A percentile compares a stretch with the other conserved stretches of the same genome.
These are phyloP conservation scores for Amoeboaphelidium occidentale DNA, from an alignment of 371 early-diverging fungal genomes.

Conservation along the genomic window DNA sequence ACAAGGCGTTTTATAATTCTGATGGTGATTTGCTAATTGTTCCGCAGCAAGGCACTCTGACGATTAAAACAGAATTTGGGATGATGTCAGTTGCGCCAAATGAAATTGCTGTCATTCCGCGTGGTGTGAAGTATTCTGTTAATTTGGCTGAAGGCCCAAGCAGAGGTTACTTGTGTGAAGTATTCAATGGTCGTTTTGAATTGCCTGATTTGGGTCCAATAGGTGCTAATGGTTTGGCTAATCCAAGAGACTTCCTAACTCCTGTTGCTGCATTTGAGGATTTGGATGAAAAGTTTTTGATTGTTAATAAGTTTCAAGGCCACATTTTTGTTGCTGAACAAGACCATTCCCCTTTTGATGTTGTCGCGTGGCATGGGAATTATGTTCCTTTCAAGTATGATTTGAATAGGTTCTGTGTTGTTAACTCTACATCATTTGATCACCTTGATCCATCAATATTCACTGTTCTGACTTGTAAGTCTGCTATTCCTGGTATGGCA, in stretches of 20 bases:
- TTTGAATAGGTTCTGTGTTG: conserved; percentile 48
- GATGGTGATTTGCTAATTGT: conserved; percentile 86
- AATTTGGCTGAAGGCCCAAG: conserved; percentile 45
- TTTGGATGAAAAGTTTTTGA: conserved; percentile 25
- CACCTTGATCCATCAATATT: conserved; percentile 82
- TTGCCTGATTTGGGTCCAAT: conserved; percentile 88
- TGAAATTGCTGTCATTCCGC: conserved; percentile 78
- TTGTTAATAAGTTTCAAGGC: conserved; percentile 62
- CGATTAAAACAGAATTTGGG: conserved; percentile 82
- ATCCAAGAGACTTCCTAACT: conserved; percentile 71
- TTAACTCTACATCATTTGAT: conserved; percentile 76
- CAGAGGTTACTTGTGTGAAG: conserved; percentile 77
- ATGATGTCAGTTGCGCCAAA: conserved; percentile 52
- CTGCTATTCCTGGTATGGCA: conserved; percentile 61
- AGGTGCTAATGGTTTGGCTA: conserved; percentile 79
- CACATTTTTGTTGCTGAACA: conserved; percentile 41
- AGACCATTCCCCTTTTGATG: conserved; percentile 73
- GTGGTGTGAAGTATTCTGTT: conserved; percentile 66
- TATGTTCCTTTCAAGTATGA: conserved; percentile 89
- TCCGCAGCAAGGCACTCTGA: conserved; percentile 72
- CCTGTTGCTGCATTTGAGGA: conserved; percentile 59
- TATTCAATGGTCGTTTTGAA: conserved; percentile 65
- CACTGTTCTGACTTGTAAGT: conserved; percentile 78
- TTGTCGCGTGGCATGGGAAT: conserved; percentile 95
- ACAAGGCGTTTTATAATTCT: conserved; percentile 52